Percentiles rank a stretch among this genome's conserved stretches.
These are phyloP conservation scores for Cladorrhinum sp. DNA, from an alignment of 2,329 filamentous ascomycete genomes.

Conservation along the genomic window DNA sequence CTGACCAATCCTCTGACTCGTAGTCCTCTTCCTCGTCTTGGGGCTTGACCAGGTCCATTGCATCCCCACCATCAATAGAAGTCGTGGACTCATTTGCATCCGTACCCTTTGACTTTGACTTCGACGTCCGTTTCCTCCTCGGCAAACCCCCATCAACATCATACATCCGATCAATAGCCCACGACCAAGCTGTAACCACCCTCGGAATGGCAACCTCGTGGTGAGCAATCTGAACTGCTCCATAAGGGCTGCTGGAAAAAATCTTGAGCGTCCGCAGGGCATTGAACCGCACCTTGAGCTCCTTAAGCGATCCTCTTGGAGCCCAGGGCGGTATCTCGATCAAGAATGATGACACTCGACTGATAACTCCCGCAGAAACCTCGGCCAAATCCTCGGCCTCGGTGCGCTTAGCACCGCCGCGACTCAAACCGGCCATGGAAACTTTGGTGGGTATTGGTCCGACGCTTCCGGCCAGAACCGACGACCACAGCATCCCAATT, in stretches of 20 bases:
- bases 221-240: constrained; percentile 61
- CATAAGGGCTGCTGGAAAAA: constrained; percentile 62
- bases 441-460: constrained; percentile 58
- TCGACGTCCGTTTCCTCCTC: neutral
- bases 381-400: constrained; percentile 2
- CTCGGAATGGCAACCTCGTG: constrained; percentile 71
- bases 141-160: constrained; percentile 43
- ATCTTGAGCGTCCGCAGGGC: constrained; percentile 54
- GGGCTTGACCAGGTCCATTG: constrained; percentile 11
- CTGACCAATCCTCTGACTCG: neutral
- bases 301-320: constrained; percentile 30
- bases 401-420: constrained; percentile 13
- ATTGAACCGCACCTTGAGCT: constrained; percentile 43
- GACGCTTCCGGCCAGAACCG: constrained; percentile 60
- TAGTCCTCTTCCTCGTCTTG: constrained; percentile 2
- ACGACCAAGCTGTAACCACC: constrained; percentile 62
- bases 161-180: constrained; percentile 72
- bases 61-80: neutral
- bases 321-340: constrained; percentile 52
- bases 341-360: constrained; percentile 61
- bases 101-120: neutral
- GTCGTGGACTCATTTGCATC: neutral
- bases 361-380: constrained; percentile 49
- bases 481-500: constrained; percentile 65
- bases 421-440: constrained; percentile 28